phyloP scores from a whole-genome alignment of 148 eudicot species.

The Fagopyrum esculentum region DNA sequence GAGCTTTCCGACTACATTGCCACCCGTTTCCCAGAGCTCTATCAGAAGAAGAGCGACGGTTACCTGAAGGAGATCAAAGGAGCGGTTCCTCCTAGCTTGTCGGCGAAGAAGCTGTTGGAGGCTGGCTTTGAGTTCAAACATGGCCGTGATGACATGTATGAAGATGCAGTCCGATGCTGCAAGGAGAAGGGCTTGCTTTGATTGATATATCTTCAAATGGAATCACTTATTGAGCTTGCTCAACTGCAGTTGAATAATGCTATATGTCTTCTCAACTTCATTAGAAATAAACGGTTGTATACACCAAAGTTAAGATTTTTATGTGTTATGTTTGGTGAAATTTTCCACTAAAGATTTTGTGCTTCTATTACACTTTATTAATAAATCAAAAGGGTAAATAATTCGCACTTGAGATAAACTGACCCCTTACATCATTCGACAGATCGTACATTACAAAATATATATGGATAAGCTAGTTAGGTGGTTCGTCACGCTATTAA shows the following conservation, averaged over 20 bases:
- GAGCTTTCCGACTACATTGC: constrained; percentile 22
- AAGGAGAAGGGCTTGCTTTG: neutral
- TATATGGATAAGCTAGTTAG: too few relatives aligned
- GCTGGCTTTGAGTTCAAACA: neutral
- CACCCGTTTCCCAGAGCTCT: constrained; percentile 28
- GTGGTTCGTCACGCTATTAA: too few relatives aligned
- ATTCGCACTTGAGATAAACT: too few relatives aligned
- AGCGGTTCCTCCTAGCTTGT: neutral
- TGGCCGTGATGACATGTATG: neutral
- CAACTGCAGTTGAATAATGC: neutral
- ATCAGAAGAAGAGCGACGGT: constrained; percentile 19
- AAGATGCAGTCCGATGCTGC: neutral
- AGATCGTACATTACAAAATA: too few relatives aligned
- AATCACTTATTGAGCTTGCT: neutral
- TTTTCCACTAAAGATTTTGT: too few relatives aligned
- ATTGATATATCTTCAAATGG: neutral
- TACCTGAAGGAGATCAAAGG: constrained; percentile 7
- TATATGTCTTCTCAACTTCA: too few relatives aligned
- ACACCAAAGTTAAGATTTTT: too few relatives aligned
- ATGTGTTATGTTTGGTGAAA: too few relatives aligned
- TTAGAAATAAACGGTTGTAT: too few relatives aligned
- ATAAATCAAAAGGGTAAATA: too few relatives aligned
- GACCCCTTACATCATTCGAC: too few relatives aligned
- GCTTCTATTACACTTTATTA: too few relatives aligned
- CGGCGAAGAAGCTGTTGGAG: neutral